phyloP scores from a whole-genome alignment of 1,284 basidiomycete species.

The Ganoderma meredithae region DNA sequence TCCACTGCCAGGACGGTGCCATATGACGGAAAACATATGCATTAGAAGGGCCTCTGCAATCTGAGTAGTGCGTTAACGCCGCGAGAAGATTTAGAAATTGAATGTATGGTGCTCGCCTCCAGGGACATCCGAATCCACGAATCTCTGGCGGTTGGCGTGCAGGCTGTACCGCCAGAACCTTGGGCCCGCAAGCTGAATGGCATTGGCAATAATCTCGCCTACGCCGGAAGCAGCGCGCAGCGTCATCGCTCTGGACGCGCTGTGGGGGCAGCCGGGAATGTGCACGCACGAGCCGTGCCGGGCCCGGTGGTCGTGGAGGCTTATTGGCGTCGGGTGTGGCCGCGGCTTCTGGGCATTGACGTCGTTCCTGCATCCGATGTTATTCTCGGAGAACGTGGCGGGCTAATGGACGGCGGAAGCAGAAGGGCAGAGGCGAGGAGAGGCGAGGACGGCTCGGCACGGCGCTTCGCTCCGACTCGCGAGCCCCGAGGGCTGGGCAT shows the following conservation, averaged over 20 bases:
- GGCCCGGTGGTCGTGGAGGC: conserved; percentile 1
- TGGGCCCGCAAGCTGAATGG: not conserved
- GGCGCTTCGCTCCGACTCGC: not conserved
- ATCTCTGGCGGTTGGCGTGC: not conserved
- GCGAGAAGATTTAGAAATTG: not conserved
- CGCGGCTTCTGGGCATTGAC: not conserved
- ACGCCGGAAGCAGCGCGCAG: not conserved
- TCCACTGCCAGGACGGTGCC: not conserved
- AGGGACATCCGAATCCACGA: not conserved
- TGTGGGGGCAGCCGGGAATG: not conserved
- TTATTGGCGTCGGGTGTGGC: not conserved
- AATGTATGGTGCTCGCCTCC: not conserved
- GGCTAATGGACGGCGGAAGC: not conserved
- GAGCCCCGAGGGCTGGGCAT: conserved; percentile 4
- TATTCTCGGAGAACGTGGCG: not conserved
- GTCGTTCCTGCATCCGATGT: not conserved
- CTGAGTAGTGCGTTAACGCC: not conserved
- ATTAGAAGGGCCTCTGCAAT: not conserved
- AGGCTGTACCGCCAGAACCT: not conserved
- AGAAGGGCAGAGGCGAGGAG: too few relatives aligned
- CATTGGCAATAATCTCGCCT: not conserved
- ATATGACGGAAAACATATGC: not conserved
- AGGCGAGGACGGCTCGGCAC: not conserved
- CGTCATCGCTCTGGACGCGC: not conserved
- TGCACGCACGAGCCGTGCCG: not conserved